A percentile compares a stretch with the other conserved stretches of the same genome.
Conservation (phyloP, 306 rosid species). For the Fragaria iinumae region DNA sequence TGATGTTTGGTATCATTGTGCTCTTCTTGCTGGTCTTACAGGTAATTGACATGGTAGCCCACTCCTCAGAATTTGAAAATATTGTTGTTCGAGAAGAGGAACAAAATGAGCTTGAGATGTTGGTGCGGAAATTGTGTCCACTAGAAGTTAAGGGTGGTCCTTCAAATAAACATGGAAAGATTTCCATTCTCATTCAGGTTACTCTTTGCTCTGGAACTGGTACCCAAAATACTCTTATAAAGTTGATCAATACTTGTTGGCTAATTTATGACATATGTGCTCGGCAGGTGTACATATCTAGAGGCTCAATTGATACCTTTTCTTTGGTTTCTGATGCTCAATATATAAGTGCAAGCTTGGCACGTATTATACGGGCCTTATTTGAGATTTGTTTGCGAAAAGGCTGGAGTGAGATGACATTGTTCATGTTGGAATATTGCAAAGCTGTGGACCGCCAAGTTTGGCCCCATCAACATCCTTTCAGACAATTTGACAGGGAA, state of each 20-base stretch:
- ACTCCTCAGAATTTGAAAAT: constrained; percentile 92
- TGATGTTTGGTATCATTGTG: constrained; percentile 6
- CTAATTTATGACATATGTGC: constrained; percentile 33
- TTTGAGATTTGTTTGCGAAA: constrained; percentile 88
- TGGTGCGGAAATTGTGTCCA: constrained; percentile 74
- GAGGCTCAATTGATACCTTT: constrained; percentile 78
- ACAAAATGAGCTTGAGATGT: constrained; percentile 85
- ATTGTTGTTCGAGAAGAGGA: constrained; percentile 98
- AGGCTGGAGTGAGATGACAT: constrained; percentile 93
- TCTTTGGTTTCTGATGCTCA: constrained; percentile 95
- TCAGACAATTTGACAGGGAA: constrained; percentile 87
- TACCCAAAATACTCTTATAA: background rate
- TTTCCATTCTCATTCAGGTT: constrained; percentile 94
- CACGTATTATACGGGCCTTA: constrained; percentile 89
- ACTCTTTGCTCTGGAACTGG: constrained; percentile 21
- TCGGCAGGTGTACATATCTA: constrained; percentile 87
- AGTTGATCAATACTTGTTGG: constrained; percentile 1
- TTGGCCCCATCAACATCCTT: constrained; percentile 96
- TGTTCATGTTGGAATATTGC: constrained; percentile 96
- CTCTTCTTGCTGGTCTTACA: constrained; percentile 31
- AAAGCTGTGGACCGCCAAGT: constrained; percentile 96
- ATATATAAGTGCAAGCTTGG: constrained; percentile 96
- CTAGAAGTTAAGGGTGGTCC: constrained; percentile 93
- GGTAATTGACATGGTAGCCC: constrained; percentile 95
- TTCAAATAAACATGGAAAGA: constrained; percentile 91